Base-by-base conservation (phyloP, 768 basidiomycete genomes). In the Suillus subaureus region DNA sequence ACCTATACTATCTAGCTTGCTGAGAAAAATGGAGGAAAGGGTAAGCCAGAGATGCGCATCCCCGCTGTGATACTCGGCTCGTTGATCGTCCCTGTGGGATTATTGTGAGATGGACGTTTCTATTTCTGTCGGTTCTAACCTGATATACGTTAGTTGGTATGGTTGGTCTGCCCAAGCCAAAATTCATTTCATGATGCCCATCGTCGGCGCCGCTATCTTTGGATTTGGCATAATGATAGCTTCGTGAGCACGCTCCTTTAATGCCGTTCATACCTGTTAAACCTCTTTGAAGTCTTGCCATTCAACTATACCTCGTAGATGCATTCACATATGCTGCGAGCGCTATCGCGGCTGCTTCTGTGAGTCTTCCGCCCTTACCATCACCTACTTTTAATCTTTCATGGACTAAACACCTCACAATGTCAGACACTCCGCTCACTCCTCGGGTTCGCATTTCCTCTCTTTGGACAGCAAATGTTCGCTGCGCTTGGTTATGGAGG, bases 181-280 rank as follows among this genome's bases (percentile, higher is more conserved):
- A 52, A 66, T 86, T 0, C 89, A 92, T 69, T 92, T 89, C 90
- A 89, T 92, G 39, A 87, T 91, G 86, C 89, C 89, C 12, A 88
- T 90, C 67, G 82, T 87, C 54, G 88, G 87, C 4, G 81, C 86
- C 6, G 82, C 79, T 1, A 84, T 89, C 57, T 88, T 83, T 66
- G 85, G 85, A 11, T 89, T 90, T 64, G 84, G 83, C 6, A 75
- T 90, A 79, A 87, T 90, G 88, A 81, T 82, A 3, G 80, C 80
- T 3, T 87, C 79, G 87, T 88, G 69, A 64, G 87, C 72, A 8
- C 28, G 33, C 55, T 42, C n/a, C 47, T 71, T 35, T 8, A 15
- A 31, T n/a, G 28, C 40, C 40, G 31, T 51, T 49, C n/a, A 31
- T 18, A 12, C 21, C 57, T 61, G 39, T 16, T 51, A 8, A 23